These are phyloP conservation scores for Lasiodiplodia theobromae DNA, from an alignment of 2,329 filamentous ascomycete species.

Conservation along the genomic window DNA sequence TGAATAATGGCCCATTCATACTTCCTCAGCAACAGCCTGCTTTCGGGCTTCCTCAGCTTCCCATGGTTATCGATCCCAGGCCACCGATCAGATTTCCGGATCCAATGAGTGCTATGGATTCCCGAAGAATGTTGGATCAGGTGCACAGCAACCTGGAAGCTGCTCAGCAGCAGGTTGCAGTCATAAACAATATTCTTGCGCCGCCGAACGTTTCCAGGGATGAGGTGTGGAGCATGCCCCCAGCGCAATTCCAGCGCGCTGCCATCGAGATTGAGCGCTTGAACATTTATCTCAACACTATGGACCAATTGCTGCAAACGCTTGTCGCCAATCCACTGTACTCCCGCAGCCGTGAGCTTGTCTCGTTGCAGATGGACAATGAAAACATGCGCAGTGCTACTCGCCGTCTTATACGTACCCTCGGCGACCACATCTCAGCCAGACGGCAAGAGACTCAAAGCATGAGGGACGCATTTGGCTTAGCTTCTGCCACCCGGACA, in stretches of 20 bases:
- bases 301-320: slow-evolving; percentile 39
- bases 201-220: slow-evolving; percentile 15
- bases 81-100: not conserved
- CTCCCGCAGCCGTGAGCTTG: slow-evolving; percentile 40
- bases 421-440: slow-evolving; percentile 5
- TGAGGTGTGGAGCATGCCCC: slow-evolving; percentile 2
- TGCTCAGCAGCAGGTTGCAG: slow-evolving; percentile 8
- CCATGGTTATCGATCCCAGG: slow-evolving; percentile 1
- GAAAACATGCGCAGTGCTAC: slow-evolving; percentile 36
- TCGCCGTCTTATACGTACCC: slow-evolving; percentile 13
- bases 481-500: not conserved
- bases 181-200: slow-evolving; percentile 24
- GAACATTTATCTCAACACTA: slow-evolving; percentile 35
- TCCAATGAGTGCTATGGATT: not conserved
- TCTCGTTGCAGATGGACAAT: slow-evolving; percentile 40
- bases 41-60: slow-evolving; percentile 2
- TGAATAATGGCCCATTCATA: slow-evolving; percentile 54
- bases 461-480: not conserved
- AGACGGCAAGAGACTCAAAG: slow-evolving; percentile 2
- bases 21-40: slow-evolving; percentile 33
- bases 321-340: slow-evolving; percentile 38
- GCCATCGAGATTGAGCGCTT: slow-evolving; percentile 23
- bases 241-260: slow-evolving; percentile 16
- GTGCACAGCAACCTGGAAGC: slow-evolving; percentile 15
- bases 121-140: slow-evolving; percentile 19